Percentiles rank a stretch among this genome's conserved stretches.
Conservation (phyloP, 2,329 filamentous ascomycete genomes). For the Phaeosphaeriaceae sp. region DNA sequence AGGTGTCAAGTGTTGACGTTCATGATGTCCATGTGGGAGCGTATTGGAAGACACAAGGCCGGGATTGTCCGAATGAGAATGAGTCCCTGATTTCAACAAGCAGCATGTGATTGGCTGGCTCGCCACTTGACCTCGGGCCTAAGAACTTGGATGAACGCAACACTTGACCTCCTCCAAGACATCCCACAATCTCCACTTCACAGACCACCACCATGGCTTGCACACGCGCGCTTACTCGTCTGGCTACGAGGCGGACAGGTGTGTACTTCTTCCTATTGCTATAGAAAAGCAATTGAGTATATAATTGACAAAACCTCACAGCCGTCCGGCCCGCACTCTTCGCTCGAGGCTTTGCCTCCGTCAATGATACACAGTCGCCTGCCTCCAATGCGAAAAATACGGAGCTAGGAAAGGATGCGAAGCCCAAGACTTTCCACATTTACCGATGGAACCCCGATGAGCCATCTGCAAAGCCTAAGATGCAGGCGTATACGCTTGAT, state of each 20-base stretch:
- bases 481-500: slow-evolving; percentile 95
- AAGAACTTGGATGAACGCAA: slow-evolving; percentile 33
- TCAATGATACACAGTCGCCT: slow-evolving; percentile 39
- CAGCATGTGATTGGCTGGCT: slow-evolving; percentile 11
- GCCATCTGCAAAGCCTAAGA: slow-evolving; percentile 88
- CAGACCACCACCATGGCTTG: slow-evolving; percentile 43
- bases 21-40: slow-evolving; percentile 16
- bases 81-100: slow-evolving; percentile 8
- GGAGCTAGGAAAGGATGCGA: slow-evolving; percentile 61
- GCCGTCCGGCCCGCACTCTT: slow-evolving; percentile 46
- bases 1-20: slow-evolving; percentile 21
- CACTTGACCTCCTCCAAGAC: slow-evolving; percentile 25
- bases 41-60: slow-evolving; percentile 2
- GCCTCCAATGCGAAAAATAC: slow-evolving; percentile 68
- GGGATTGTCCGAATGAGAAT: slow-evolving; percentile 13
- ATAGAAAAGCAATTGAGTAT: slow-evolving; percentile 23
- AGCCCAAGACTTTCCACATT: slow-evolving; percentile 94
- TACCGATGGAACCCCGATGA: slow-evolving; percentile 98
- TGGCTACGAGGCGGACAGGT: slow-evolving; percentile 47
- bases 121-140: slow-evolving; percentile 8
- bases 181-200: slow-evolving; percentile 36
- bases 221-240: slow-evolving; percentile 47
- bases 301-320: slow-evolving; percentile 33
- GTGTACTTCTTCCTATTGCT: slow-evolving; percentile 16
- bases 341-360: slow-evolving; percentile 48